Evolutionary conservation across 495 filamentous ascomycete genomes (phyloP).

Genomic region (Hypoxylon intermedium): DNA sequence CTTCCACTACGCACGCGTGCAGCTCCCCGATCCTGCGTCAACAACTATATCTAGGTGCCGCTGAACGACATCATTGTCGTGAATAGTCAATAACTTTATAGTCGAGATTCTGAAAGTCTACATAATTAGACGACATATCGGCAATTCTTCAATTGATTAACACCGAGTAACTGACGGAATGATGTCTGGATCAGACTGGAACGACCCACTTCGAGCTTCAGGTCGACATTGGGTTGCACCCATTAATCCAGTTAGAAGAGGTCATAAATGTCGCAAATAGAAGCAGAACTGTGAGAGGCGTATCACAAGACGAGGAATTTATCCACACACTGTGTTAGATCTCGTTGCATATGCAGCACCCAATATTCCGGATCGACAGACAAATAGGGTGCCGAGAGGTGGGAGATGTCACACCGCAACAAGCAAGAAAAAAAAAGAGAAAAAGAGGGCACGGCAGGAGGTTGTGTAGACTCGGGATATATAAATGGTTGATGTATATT

Average conservation of each 20-base stretch:
- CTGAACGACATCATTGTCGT: no score
- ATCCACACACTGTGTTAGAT: conserved; percentile 13
- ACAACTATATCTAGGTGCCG: no score
- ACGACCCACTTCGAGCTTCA: no score
- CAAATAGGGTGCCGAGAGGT: conserved; percentile 19
- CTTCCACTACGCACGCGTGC: neutral
- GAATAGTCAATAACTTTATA: no score
- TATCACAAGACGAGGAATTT: conserved; percentile 1
- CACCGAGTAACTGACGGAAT: no score
- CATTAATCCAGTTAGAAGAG: no score
- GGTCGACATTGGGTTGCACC: no score
- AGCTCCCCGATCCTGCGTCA: neutral
- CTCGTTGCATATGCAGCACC: conserved; percentile 30
- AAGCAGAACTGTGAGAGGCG: conserved; percentile 1
- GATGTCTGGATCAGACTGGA: no score
- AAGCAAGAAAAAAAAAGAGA: neutral
- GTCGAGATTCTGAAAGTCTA: no score
- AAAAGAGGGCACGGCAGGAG: neutral
- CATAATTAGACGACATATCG: no score
- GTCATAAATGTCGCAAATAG: neutral
- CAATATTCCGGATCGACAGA: conserved; percentile 28
- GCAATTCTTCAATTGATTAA: no score
- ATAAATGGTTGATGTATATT: conserved; percentile 26
- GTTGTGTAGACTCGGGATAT: conserved; percentile 3
- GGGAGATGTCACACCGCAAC: conserved; percentile 31